phyloP scores from a whole-genome alignment of 345 rosid genomes.

The Theobroma cacao region DNA sequence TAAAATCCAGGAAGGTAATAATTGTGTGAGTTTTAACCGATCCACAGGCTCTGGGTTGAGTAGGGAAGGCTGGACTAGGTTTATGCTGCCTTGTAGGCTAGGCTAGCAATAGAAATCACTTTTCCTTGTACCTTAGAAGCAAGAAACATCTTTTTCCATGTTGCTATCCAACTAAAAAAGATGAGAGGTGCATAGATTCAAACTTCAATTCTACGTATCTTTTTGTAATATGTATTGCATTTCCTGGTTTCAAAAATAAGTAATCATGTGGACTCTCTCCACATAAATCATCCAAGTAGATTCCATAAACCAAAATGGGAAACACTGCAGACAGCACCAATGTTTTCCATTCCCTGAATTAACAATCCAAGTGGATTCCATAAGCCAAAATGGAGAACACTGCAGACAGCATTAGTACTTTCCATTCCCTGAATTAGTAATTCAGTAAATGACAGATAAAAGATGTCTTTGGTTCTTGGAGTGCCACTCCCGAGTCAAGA shows the following conservation, averaged over 20 bases:
- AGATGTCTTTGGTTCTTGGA: neutral
- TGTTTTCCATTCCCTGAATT: no score
- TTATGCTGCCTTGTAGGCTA: slow-evolving; percentile 7
- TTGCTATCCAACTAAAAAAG: neutral
- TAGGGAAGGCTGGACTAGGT: neutral
- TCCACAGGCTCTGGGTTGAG: neutral
- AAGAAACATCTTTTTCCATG: neutral
- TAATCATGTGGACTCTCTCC: neutral
- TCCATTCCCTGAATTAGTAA: neutral
- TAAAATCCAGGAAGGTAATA: neutral
- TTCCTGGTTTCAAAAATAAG: neutral
- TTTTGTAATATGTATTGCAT: neutral
- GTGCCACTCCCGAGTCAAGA: neutral
- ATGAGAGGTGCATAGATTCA: neutral
- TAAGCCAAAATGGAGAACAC: neutral
- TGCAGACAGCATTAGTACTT: neutral
- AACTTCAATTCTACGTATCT: slow-evolving; percentile 1
- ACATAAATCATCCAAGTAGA: neutral
- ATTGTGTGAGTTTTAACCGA: neutral
- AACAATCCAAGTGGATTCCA: no score
- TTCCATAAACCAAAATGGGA: neutral
- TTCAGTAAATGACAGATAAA: neutral
- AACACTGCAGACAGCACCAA: neutral
- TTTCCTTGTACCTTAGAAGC: neutral
- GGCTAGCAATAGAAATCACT: neutral